Evolutionary conservation across 2,329 filamentous ascomycete genomes (phyloP), one percentile per base, ranked within the genome.

Genomic region (Pseudogymnoascus sp.): DNA sequence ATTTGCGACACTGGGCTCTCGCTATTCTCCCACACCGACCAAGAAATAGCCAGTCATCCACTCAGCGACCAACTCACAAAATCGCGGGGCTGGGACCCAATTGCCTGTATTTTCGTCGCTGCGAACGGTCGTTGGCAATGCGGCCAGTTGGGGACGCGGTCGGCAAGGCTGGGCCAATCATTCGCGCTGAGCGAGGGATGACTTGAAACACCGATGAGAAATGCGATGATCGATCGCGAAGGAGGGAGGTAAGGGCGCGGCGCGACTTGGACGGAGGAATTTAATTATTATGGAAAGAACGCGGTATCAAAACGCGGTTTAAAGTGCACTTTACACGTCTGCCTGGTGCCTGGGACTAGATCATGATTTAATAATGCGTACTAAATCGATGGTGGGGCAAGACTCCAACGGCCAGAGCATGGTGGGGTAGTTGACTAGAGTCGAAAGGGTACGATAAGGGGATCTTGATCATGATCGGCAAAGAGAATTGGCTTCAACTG

Each of bases 61-160:
- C 43, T 50, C 43, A 50, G 43, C 14, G 39, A 25, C 43, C 43
- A 50, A 50, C 43, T 50, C 28, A 50, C 25, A 50, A 50, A 50
- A 12, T 50, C 43, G 43, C 43, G 43, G 43, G 43, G 43, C 43
- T 50, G 43, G 43, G 43, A 50, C 25, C 43, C 43, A 50, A 50
- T 50, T 50, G 43, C 43, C 43, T 30, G n/a, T 50, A 33, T 50
- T 50, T 50, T 33, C 43, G n/a, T 18, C n/a, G 43, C 43, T 50
- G 43, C 43, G 43, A 50, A 33, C 43, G 43, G 43, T 50, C 25
- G 43, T 33, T 50, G 43, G 43, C 43, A 25, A 50, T 33, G 43
- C 25, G 43, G 43, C 43, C 43, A 50, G 43, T 50, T 50, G 25
- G n/a, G n/a, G 25, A 50, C 25, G n/a, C 8, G 43, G 43, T 50